These are phyloP conservation scores for Cercospora canescens DNA, from an alignment of 2,329 filamentous ascomycete genomes.

Conservation along the genomic window DNA sequence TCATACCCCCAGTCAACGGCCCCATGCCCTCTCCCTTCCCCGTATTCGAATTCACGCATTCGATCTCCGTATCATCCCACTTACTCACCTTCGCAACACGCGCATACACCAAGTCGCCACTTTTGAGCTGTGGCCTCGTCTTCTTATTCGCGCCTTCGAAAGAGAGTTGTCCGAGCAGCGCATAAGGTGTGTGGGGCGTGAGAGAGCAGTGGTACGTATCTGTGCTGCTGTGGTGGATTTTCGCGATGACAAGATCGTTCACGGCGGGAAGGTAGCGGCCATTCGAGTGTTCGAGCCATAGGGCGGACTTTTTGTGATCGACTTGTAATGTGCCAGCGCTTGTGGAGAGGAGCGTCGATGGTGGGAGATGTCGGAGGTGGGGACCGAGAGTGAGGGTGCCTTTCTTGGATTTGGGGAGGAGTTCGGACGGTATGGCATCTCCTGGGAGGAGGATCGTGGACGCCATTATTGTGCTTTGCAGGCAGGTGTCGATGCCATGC, in stretches of 20 bases:
- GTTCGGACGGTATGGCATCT: slow-evolving; percentile 66
- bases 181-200: slow-evolving; percentile 62
- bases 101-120: slow-evolving; percentile 84
- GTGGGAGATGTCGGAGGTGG: slow-evolving; percentile 78
- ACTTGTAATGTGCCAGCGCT: slow-evolving; percentile 67
- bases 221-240: slow-evolving; percentile 70
- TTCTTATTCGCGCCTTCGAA: slow-evolving; percentile 94
- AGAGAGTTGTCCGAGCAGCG: slow-evolving; percentile 79
- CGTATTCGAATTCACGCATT: slow-evolving; percentile 82
- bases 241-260: slow-evolving; percentile 88
- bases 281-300: slow-evolving; percentile 70
- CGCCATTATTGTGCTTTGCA: slow-evolving; percentile 15
- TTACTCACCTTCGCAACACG: slow-evolving; percentile 75
- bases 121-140: slow-evolving; percentile 74
- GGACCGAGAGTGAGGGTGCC: slow-evolving; percentile 75
- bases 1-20: slow-evolving; percentile 79
- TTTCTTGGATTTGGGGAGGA: slow-evolving; percentile 67
- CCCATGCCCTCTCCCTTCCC: slow-evolving; percentile 89
- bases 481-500: not conserved
- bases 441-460: slow-evolving; percentile 75
- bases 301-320: slow-evolving; percentile 71
- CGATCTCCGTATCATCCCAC: slow-evolving; percentile 85
- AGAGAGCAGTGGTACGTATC: slow-evolving; percentile 82
- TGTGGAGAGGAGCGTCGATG: slow-evolving; percentile 69
- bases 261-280: slow-evolving; percentile 76